These are phyloP conservation scores for Aspergillus diversus DNA, from an alignment of 495 filamentous ascomycete species.

Conservation along the genomic window DNA sequence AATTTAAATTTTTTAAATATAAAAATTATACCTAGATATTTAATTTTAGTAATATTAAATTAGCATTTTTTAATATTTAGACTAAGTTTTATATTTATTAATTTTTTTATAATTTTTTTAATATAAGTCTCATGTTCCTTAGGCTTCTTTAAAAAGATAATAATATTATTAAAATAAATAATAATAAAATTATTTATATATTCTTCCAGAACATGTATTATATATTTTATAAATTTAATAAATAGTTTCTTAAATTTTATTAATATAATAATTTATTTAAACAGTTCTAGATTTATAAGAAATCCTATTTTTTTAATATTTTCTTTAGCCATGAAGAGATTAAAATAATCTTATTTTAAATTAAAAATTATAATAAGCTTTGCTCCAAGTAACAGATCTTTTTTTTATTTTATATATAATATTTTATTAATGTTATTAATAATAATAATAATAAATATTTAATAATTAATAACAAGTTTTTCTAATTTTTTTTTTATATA, in stretches of 20 bases:
- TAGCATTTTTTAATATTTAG: conserved; percentile 12
- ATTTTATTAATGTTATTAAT: conserved; percentile 10
- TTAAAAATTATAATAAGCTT: conserved; percentile 14
- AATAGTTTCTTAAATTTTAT: conserved; percentile 7
- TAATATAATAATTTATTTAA: conserved; percentile 16
- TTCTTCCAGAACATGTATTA: conserved; percentile 11
- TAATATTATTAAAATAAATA: conserved; percentile 20
- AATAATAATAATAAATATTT: conserved; percentile 11
- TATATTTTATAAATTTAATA: conserved; percentile 5
- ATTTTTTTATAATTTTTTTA: conserved; percentile 13
- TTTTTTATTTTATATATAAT: conserved; percentile 18
- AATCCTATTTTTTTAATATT: conserved; percentile 12
- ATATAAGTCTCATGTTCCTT: conserved; percentile 17
- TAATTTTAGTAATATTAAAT: conserved; percentile 2
- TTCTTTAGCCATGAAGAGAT: conserved; percentile 10
- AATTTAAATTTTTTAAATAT: not conserved
- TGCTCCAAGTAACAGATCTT: conserved; percentile 4
- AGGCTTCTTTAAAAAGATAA: conserved; percentile 14
- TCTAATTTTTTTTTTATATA: conserved; percentile 2
- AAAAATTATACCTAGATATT: not conserved
- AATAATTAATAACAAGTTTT: conserved; percentile 23
- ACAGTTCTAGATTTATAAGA: conserved; percentile 9
- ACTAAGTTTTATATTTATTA: conserved; percentile 17
- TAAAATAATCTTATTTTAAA: conserved; percentile 18
- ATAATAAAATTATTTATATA: conserved; percentile 21